Evolutionary conservation across 1,284 basidiomycete species (phyloP).

Genomic region (Chondrostereum purpureum): DNA sequence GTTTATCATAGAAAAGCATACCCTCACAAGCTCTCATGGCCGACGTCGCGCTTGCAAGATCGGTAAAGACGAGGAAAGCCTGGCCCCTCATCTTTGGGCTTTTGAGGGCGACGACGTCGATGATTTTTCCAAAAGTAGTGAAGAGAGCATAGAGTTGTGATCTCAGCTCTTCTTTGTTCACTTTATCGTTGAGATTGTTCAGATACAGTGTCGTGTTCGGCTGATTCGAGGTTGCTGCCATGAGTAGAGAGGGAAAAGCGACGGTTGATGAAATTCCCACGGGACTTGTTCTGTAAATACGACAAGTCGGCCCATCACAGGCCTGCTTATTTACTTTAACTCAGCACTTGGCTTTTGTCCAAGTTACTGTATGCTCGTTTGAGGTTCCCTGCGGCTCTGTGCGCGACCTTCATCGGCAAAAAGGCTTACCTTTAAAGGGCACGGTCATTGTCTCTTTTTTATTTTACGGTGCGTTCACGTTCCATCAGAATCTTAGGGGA

Average conservation of each 20-base stretch:
- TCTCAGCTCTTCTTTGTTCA: constrained; percentile 89
- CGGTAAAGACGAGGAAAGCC: constrained; percentile 93
- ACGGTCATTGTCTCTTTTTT: too few relatives aligned
- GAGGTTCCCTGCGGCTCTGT: too few relatives aligned
- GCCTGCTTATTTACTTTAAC: too few relatives aligned
- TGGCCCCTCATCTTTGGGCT: constrained; percentile 85
- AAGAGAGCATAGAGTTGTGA: constrained; percentile 86
- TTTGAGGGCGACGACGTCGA: constrained; percentile 95
- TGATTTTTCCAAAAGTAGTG: constrained; percentile 86
- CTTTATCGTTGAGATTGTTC: constrained; percentile 90
- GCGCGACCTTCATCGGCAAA: too few relatives aligned
- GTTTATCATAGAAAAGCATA: constrained; percentile 90
- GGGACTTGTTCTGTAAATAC: constrained; percentile 7
- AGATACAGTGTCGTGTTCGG: constrained; percentile 90
- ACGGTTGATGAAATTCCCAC: constrained; percentile 31
- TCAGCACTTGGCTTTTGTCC: too few relatives aligned
- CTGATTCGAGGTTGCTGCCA: constrained; percentile 48
- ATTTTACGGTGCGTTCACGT: too few relatives aligned
- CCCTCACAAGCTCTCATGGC: constrained; percentile 89
- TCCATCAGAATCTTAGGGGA: too few relatives aligned
- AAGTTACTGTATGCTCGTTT: too few relatives aligned
- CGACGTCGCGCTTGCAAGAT: constrained; percentile 82
- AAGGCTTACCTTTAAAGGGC: too few relatives aligned
- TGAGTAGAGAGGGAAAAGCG: constrained; percentile 17
- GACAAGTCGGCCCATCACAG: too few relatives aligned